phyloP scores from a whole-genome alignment of 441 rosid genomes.

The Cnidoscolus chayamansa region DNA sequence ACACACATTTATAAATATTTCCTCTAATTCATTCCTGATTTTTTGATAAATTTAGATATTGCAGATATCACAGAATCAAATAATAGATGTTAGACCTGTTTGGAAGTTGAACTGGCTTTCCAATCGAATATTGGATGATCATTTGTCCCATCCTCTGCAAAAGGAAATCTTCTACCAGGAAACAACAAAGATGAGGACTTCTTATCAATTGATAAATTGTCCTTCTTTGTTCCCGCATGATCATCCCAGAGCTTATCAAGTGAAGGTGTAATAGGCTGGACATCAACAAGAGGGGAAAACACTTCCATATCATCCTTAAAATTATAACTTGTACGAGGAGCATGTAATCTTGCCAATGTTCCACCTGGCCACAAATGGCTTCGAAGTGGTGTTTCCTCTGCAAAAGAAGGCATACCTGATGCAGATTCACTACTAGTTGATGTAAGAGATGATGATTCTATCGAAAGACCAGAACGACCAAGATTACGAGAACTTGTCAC shows the following conservation, averaged over 20 bases:
- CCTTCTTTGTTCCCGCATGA: constrained; percentile 52
- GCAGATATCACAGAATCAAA: constrained; percentile 4
- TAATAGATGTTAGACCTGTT: constrained; percentile 49
- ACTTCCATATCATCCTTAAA: constrained; percentile 92
- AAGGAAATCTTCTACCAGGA: constrained; percentile 68
- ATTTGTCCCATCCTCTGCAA: constrained; percentile 53
- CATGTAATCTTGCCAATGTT: constrained; percentile 61
- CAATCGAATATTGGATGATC: constrained; percentile 71
- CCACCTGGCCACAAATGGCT: constrained; percentile 65
- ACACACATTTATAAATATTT: not conserved
- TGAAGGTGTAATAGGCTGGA: constrained; percentile 75
- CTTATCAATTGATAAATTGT: constrained; percentile 49
- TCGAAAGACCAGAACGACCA: constrained; percentile 35
- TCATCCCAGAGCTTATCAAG: constrained; percentile 73
- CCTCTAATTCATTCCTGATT: not conserved
- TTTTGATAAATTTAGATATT: not conserved
- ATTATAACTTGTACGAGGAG: constrained; percentile 61
- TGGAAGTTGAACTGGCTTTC: constrained; percentile 65
- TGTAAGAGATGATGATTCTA: constrained; percentile 37
- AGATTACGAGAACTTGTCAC: constrained; percentile 44
- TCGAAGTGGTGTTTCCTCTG: constrained; percentile 69
- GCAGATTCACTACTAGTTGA: constrained; percentile 36
- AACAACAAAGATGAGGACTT: constrained; percentile 56
- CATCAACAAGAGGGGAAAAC: constrained; percentile 84
- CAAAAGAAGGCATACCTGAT: constrained; percentile 38